These are phyloP conservation scores for Stylonectria norvegica DNA, from an alignment of 2,329 filamentous ascomycete genomes.

Conservation along the genomic window DNA sequence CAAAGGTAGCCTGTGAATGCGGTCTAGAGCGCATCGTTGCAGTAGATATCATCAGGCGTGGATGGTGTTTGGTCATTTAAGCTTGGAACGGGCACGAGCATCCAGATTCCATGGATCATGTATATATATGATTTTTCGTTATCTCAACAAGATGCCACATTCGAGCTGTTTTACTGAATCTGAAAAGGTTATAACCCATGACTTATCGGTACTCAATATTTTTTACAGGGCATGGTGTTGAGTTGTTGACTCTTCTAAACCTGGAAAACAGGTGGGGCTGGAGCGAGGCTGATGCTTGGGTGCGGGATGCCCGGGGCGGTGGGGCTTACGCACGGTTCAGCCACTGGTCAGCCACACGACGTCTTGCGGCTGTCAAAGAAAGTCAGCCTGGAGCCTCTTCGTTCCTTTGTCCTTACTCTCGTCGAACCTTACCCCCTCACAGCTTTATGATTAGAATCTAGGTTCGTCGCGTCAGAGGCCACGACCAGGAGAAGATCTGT, in stretches of 20 bases:
- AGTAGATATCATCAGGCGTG: slow-evolving; percentile 1
- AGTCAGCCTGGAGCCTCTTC: neutral
- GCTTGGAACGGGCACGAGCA: slow-evolving; percentile 7
- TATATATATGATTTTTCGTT: too few relatives aligned
- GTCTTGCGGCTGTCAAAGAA: slow-evolving; percentile 1
- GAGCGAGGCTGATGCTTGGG: slow-evolving; percentile 6
- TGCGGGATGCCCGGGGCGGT: neutral
- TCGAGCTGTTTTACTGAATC: too few relatives aligned
- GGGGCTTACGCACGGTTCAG: slow-evolving; percentile 2
- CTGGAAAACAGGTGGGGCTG: neutral
- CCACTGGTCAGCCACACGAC: neutral
- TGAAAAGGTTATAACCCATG: too few relatives aligned
- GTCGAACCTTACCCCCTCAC: too few relatives aligned
- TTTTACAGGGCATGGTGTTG: neutral
- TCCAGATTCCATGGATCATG: too few relatives aligned
- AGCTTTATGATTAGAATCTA: slow-evolving; percentile 9
- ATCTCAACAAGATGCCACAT: too few relatives aligned
- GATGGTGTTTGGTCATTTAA: slow-evolving; percentile 3
- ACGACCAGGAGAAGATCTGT: neutral
- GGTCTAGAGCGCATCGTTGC: too few relatives aligned
- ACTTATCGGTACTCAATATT: too few relatives aligned
- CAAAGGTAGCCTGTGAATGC: too few relatives aligned
- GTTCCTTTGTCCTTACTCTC: too few relatives aligned
- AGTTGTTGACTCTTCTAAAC: neutral
- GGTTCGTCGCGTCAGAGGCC: slow-evolving; percentile 1